A percentile compares a stretch with the other conserved stretches of the same genome.
Evolutionary conservation across 805 yeast species (phyloP).

Genomic region (Lachancea sp.): DNA sequence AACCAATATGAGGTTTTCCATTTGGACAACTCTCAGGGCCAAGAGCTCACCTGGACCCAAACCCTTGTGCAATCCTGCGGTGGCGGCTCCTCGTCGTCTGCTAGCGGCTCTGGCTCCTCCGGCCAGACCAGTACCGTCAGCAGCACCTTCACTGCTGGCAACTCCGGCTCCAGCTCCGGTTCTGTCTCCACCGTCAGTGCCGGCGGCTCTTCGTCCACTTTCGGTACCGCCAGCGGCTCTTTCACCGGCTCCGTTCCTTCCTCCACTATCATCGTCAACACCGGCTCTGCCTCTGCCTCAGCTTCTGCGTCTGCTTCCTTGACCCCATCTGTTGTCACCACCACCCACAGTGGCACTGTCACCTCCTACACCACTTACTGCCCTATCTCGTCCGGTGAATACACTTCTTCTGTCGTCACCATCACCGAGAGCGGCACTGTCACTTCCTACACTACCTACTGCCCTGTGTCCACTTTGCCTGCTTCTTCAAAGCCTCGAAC

Average conservation of each 20-base stretch:
- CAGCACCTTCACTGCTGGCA: neutral
- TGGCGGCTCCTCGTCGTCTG: constrained; percentile 1
- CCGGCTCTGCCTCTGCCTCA: neutral
- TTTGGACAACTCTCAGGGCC: constrained; percentile 13
- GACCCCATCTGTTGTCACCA: constrained; percentile 4
- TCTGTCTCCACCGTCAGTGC: constrained; percentile 5
- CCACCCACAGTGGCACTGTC: constrained; percentile 6
- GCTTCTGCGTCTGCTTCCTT: neutral
- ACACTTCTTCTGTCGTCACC: constrained; percentile 10
- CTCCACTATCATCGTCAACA: neutral
- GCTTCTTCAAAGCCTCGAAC: neutral
- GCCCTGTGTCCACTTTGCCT: constrained; percentile 10
- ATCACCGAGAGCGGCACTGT: constrained; percentile 13
- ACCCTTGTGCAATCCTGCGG: constrained; percentile 20
- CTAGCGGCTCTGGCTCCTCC: neutral
- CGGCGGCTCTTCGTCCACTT: constrained; percentile 2
- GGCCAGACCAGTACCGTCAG: neutral
- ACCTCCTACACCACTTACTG: constrained; percentile 15
- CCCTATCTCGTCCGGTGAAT: constrained; percentile 7
- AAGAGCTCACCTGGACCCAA: constrained; percentile 14
- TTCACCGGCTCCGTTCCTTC: constrained; percentile 2
- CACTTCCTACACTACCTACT: constrained; percentile 16
- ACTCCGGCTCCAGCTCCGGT: neutral
- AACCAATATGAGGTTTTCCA: constrained; percentile 23
- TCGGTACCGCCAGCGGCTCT: constrained; percentile 1